phyloP scores from a whole-genome alignment of 2,329 filamentous ascomycete species.

The Botrytis hyacinthi region DNA sequence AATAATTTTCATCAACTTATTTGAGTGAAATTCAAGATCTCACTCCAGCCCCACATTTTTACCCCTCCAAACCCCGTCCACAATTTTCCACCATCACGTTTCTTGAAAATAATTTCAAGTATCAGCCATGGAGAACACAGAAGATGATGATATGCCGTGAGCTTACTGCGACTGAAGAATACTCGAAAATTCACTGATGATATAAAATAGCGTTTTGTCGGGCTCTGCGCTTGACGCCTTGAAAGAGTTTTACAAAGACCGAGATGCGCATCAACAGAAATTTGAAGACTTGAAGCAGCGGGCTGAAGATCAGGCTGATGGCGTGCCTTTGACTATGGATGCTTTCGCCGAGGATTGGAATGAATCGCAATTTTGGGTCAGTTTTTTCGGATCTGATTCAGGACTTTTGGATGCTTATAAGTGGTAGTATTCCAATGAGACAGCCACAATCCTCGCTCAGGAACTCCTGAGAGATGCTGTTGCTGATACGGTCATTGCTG shows the following conservation, averaged over 20 bases:
- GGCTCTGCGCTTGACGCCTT: conserved; percentile 65
- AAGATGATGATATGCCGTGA: conserved; percentile 30
- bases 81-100: conserved; percentile 14
- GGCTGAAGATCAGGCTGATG: conserved; percentile 53
- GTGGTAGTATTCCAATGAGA: conserved; percentile 66
- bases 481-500: conserved; percentile 58
- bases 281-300: conserved; percentile 66
- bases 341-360: conserved; percentile 81
- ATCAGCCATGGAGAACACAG: conserved; percentile 23
- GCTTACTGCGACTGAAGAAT: background rate
- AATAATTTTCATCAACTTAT: background rate
- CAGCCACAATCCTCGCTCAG: conserved; percentile 60
- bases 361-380: conserved; percentile 78
- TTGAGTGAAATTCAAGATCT: background rate
- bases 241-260: conserved; percentile 70
- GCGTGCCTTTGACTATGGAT: conserved; percentile 57
- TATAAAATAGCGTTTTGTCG: conserved; percentile 56
- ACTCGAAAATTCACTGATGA: background rate
- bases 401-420: background rate
- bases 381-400: conserved; percentile 27
- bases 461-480: conserved; percentile 63
- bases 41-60: conserved; percentile 9
- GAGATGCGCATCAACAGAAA: conserved; percentile 61
- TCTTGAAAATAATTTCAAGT: conserved; percentile 20
- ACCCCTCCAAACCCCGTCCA: conserved; percentile 9